Evolutionary conservation across 805 yeast genomes (phyloP).

Genomic region (Zygotorulaspora chibaensis): DNA sequence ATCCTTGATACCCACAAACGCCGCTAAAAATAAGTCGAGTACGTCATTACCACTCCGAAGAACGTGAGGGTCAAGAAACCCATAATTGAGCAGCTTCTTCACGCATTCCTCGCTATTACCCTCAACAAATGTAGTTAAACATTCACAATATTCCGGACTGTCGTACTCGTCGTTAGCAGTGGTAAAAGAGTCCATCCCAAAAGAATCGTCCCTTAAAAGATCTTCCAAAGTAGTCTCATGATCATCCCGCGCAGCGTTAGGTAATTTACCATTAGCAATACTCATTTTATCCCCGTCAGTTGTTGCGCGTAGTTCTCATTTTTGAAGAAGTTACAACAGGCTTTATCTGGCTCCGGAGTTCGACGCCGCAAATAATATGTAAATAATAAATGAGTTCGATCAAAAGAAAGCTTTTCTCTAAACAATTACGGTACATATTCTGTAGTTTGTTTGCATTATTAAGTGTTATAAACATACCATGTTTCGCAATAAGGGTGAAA

Average conservation of each 20-base stretch:
- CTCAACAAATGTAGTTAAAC: slow-evolving; percentile 19
- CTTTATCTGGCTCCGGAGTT: not conserved
- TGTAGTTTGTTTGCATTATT: too few relatives aligned
- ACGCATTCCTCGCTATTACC: slow-evolving; percentile 23
- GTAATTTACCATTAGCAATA: slow-evolving; percentile 8
- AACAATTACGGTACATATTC: too few relatives aligned
- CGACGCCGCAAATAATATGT: not conserved
- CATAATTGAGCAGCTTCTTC: slow-evolving; percentile 19
- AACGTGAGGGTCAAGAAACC: slow-evolving; percentile 10
- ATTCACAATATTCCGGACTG: slow-evolving; percentile 14
- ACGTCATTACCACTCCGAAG: slow-evolving; percentile 3
- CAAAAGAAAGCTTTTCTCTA: not conserved
- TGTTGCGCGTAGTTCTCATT: not conserved
- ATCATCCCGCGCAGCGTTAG: slow-evolving; percentile 3
- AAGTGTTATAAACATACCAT: too few relatives aligned
- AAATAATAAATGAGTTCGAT: not conserved
- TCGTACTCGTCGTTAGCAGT: not conserved
- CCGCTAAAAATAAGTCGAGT: slow-evolving; percentile 19
- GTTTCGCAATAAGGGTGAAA: too few relatives aligned
- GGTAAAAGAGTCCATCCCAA: slow-evolving; percentile 5
- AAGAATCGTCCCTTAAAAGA: slow-evolving; percentile 21
- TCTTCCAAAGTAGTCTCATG: slow-evolving; percentile 16
- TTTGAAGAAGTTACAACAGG: not conserved
- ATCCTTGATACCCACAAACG: slow-evolving; percentile 12
- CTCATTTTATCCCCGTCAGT: not conserved